Percentiles rank a stretch among this genome's conserved stretches.
Evolutionary conservation across 2,329 filamentous ascomycete genomes (phyloP).

Genomic region (Clathrospora elynae): DNA sequence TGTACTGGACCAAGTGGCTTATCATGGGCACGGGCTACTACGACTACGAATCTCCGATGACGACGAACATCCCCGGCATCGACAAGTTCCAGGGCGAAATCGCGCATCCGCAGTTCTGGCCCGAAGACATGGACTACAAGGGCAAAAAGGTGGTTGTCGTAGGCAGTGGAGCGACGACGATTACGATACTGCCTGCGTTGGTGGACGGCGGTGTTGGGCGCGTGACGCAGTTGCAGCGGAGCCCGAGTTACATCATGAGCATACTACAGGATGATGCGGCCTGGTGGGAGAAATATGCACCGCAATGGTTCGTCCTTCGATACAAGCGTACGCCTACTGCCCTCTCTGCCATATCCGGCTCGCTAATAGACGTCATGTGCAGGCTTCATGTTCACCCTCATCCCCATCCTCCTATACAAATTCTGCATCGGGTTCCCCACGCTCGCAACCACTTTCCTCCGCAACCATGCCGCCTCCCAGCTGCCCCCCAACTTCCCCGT

Average conservation of each 20-base stretch:
- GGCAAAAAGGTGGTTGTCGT: conserved; percentile 73
- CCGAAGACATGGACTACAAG: conserved; percentile 67
- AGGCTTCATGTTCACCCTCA: conserved; percentile 56
- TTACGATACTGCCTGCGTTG: conserved; percentile 75
- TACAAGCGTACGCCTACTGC: conserved; percentile 50
- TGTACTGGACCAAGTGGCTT: conserved; percentile 55
- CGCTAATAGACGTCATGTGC: neutral
- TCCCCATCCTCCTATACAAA: conserved; percentile 55
- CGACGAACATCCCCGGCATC: conserved; percentile 68
- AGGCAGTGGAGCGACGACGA: conserved; percentile 77
- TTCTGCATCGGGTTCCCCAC: conserved; percentile 61
- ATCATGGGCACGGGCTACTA: conserved; percentile 74
- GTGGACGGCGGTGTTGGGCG: conserved; percentile 64
- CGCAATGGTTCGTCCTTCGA: conserved; percentile 53
- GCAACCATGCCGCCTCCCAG: conserved; percentile 51
- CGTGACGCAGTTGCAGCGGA: conserved; percentile 82
- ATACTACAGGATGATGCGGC: conserved; percentile 52
- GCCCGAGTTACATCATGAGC: conserved; percentile 67
- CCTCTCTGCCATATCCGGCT: neutral
- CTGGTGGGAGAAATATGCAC: conserved; percentile 50
- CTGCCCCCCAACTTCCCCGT: conserved; percentile 56
- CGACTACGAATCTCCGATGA: conserved; percentile 68
- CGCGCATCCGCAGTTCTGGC: conserved; percentile 79
- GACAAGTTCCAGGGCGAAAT: conserved; percentile 66
- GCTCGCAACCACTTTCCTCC: conserved; percentile 56